Base-by-base conservation (phyloP, 1,139 yeast species). In the Suhomyces wounanorum region DNA sequence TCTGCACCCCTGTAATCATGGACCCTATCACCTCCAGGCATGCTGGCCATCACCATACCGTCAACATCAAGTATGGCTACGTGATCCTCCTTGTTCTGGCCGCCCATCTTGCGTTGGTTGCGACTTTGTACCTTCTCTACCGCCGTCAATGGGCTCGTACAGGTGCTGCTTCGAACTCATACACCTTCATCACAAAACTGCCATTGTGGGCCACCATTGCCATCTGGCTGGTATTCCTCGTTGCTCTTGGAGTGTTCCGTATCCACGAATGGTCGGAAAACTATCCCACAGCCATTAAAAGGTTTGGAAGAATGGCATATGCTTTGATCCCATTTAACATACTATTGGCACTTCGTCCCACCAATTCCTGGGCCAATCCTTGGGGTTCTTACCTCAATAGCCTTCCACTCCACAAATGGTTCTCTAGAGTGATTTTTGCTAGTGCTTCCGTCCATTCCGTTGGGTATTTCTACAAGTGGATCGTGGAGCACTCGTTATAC, bases 361-460 rank as follows among this genome's bases (percentile, higher is more conserved):
- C 96, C 2, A 60, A 62, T 46, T 45, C 54, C 10, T 75, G 83
- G 1, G 71, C 78, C 49, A 33, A 36, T 8, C 45, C 49, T 11
- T 41, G 55, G 55, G 64, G 61, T n/a, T 56, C 48, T 49, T 89
- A 89, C 59, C 66, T 88, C 51, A 74, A 79, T 40, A 65, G 84
- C 13, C 60, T 89, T 7, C 73, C 73, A 11, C 61, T 88, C 13
- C 97, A 91, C 67, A 89, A 89, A 64, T 89, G 96, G 96, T 65
- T 87, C 0, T 85, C 95, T 1, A 71, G 97, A 55, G 54, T 85
- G 1, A 79, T 87, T 4, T 74, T 87, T 0, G 56, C 77, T 0
- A 68, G 82, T 40, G 81, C 82, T 0, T 44, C 77, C 0, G 44
- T 81, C 10, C 98, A 91, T 61, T 77, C 87, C 0, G 52, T 75